These are phyloP conservation scores for Psilocybe subaeruginosa DNA, from an alignment of 768 basidiomycete genomes.

Conservation along the genomic window DNA sequence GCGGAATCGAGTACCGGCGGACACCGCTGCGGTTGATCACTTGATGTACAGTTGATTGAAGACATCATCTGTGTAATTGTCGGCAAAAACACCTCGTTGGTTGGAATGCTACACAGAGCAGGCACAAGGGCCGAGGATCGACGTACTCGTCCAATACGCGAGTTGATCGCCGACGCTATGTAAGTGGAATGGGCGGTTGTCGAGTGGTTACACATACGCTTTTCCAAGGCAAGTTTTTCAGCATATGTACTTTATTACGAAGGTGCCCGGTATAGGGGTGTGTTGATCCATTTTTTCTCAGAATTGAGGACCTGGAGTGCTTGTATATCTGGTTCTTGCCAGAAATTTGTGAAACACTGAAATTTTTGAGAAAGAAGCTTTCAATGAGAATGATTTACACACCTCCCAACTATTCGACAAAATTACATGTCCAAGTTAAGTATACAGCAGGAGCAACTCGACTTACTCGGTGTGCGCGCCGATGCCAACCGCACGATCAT, in stretches of 20 bases:
- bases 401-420: slow-evolving; percentile 44
- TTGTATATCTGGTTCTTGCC: slow-evolving; percentile 74
- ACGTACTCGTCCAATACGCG: not conserved
- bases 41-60: too few relatives aligned
- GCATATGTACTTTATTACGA: slow-evolving; percentile 78
- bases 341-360: slow-evolving; percentile 87
- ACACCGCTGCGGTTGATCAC: not conserved
- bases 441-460: not conserved
- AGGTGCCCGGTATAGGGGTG: slow-evolving; percentile 78
- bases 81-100: too few relatives aligned
- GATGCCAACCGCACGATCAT: slow-evolving; percentile 75
- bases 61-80: too few relatives aligned
- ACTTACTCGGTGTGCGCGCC: slow-evolving; percentile 81
- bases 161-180: too few relatives aligned
- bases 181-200: too few relatives aligned
- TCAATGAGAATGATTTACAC: not conserved
- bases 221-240: too few relatives aligned
- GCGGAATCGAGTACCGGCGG: not conserved
- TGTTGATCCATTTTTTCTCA: slow-evolving; percentile 79
- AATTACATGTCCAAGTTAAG: not conserved
- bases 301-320: slow-evolving; percentile 85
- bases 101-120: too few relatives aligned
- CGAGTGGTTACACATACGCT: too few relatives aligned
- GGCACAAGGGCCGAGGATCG: not conserved
- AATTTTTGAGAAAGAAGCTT: not conserved